A percentile compares a stretch with the other conserved stretches of the same genome.
phyloP scores from a whole-genome alignment of 2,329 filamentous ascomycete species.

The Alternaria solani region DNA sequence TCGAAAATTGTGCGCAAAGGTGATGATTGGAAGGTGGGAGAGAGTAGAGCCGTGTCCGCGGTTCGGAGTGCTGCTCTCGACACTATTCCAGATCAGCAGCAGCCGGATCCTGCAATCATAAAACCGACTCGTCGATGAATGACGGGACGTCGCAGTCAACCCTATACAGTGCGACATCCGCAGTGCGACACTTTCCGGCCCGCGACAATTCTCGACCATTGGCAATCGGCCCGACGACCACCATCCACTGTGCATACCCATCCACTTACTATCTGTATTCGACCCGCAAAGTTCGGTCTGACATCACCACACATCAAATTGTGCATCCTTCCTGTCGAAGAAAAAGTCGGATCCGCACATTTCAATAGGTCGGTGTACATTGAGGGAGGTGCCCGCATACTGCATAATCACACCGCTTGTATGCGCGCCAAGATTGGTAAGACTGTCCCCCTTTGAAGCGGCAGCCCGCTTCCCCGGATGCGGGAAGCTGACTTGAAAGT shows the following conservation, averaged over 20 bases:
- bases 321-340: background rate
- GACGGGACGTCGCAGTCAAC: background rate
- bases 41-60: slow-evolving; percentile 54
- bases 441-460: slow-evolving; percentile 5
- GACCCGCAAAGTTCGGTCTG: slow-evolving; percentile 1
- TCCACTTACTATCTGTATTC: background rate
- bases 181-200: slow-evolving; percentile 1
- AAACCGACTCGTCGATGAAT: slow-evolving; percentile 13
- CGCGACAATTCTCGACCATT: background rate
- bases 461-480: slow-evolving; percentile 34
- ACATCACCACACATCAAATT: slow-evolving; percentile 6
- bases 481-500: slow-evolving; percentile 23
- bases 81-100: slow-evolving; percentile 26
- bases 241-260: background rate
- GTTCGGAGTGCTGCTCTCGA: slow-evolving; percentile 45
- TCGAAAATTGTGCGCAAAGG: slow-evolving; percentile 47
- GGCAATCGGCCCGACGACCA: background rate
- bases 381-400: slow-evolving; percentile 25
- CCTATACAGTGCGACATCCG: background rate
- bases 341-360: background rate
- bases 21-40: slow-evolving; percentile 54
- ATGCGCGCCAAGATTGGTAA: slow-evolving; percentile 23
- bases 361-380: slow-evolving; percentile 1
- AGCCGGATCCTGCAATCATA: slow-evolving; percentile 16
- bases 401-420: slow-evolving; percentile 43